Evolutionary conservation across 1,284 basidiomycete genomes (phyloP), one percentile per base, ranked within the genome.

Genomic region (Fomes fomentarius): DNA sequence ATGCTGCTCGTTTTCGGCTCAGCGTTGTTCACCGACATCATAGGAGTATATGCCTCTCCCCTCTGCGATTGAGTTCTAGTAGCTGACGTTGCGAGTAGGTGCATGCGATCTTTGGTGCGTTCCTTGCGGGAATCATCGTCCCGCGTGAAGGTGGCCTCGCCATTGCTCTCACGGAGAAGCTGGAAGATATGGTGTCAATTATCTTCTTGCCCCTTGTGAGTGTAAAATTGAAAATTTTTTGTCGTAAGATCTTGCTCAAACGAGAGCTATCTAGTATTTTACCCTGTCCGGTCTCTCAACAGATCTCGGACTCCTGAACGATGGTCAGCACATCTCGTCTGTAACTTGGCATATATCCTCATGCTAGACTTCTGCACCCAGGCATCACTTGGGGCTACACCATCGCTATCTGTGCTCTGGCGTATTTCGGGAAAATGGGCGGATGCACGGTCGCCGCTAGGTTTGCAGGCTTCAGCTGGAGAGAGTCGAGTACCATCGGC

Each of bases 71-170:
- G 12, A 10, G 15, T 33, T 26, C 45, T 62, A 12, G 56, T 26
- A 11, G 22, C 39, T 21, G 8, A 42, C 21, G n/a, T n/a, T n/a
- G n/a, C n/a, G 24, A 7, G 11, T 12, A 66, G 64, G 64, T 96
- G 1, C 94, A 96, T 67, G 88, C 93, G 26, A 95, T 96, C 64
- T 93, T 94, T 66, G 91, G 91, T 47, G 80, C 78, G 3, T 89
- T 89, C 74, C 67, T 89, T 41, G 84, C 84, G 25, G 87, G 87
- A 34, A 73, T 89, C 41, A 70, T 76, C 57, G 80, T 89, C 21
- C 87, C 87, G 2, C 82, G 87, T 55, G 79, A 87, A 54, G 81
- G 81, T n/a, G 83, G 83, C 14, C 83, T 84, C 54, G 79, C 77
- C 17, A 82, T 84, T 39, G 73, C 75, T 10, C 72, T 86, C 3